These are phyloP conservation scores for Strobilomyces echinocephalus DNA, from an alignment of 768 basidiomycete genomes.

Conservation along the genomic window DNA sequence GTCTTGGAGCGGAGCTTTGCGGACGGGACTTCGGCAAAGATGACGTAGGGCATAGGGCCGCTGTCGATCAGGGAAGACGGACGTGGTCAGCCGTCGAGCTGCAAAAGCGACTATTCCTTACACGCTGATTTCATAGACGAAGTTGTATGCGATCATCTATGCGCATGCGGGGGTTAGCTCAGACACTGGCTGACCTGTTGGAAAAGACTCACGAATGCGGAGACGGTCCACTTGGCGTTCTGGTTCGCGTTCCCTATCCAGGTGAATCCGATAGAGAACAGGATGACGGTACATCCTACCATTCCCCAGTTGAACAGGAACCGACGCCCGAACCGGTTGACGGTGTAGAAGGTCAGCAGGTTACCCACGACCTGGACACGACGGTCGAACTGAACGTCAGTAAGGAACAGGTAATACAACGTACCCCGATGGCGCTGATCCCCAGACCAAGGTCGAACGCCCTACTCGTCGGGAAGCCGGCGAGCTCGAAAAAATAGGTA, in stretches of 20 bases:
- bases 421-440: constrained; percentile 25
- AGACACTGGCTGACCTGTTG: not conserved
- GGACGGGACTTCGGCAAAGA: constrained; percentile 28
- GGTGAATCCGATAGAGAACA: constrained; percentile 26
- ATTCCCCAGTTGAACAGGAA: constrained; percentile 29
- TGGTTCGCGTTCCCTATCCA: constrained; percentile 17
- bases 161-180: not conserved
- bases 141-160: constrained; percentile 30
- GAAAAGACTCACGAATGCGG: constrained; percentile 16
- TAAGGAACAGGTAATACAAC: not conserved
- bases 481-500: constrained; percentile 35
- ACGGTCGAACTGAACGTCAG: not conserved
- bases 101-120: constrained; percentile 1
- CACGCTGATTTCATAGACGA: constrained; percentile 26
- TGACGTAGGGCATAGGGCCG: constrained; percentile 26
- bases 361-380: constrained; percentile 22
- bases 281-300: constrained; percentile 17
- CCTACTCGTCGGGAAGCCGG: constrained; percentile 25
- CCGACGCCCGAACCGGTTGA: constrained; percentile 23
- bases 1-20: constrained; percentile 30
- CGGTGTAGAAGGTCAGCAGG: constrained; percentile 22
- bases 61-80: not conserved
- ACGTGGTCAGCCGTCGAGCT: not conserved
- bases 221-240: constrained; percentile 20
- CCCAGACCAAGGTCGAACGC: constrained; percentile 32